These are phyloP conservation scores for Vaccinium myrtillus DNA, from an alignment of 148 eudicot genomes.

Conservation along the genomic window DNA sequence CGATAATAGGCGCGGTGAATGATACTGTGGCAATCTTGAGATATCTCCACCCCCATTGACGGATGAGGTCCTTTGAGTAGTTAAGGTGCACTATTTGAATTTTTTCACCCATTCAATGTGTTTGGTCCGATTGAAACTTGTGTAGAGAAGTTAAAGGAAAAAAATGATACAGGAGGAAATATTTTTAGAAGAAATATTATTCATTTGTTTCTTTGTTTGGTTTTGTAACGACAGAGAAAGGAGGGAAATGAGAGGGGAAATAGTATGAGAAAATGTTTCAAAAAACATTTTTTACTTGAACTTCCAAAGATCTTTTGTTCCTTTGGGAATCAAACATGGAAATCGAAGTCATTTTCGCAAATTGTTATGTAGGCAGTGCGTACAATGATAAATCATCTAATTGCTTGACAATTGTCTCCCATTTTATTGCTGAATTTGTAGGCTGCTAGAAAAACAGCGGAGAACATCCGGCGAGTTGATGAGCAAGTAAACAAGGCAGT, in stretches of 20 bases:
- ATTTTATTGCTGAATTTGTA: conserved; percentile 23
- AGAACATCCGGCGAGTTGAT: conserved; percentile 62
- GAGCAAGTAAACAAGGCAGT: conserved; percentile 81
- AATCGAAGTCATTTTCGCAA: neutral
- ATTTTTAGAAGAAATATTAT: neutral
- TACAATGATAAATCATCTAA: neutral
- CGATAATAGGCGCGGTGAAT: conserved; percentile 69
- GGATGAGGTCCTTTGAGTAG: conserved; percentile 68
- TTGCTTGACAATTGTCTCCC: neutral
- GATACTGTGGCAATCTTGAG: conserved; percentile 74
- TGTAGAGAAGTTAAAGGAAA: neutral
- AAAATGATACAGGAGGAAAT: neutral
- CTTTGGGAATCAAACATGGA: neutral
- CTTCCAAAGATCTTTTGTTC: neutral
- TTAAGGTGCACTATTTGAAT: conserved; percentile 51
- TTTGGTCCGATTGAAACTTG: neutral
- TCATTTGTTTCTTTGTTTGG: neutral
- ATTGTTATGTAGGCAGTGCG: neutral
- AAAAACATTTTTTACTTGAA: neutral
- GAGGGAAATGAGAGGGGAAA: neutral
- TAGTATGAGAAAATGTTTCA: neutral
- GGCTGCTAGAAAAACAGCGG: conserved; percentile 82
- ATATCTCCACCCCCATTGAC: conserved; percentile 42
- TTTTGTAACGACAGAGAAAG: neutral
- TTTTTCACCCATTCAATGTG: neutral